phyloP scores from a whole-genome alignment of 176 grass and related monocot species.

The Oryza meyeriana region DNA sequence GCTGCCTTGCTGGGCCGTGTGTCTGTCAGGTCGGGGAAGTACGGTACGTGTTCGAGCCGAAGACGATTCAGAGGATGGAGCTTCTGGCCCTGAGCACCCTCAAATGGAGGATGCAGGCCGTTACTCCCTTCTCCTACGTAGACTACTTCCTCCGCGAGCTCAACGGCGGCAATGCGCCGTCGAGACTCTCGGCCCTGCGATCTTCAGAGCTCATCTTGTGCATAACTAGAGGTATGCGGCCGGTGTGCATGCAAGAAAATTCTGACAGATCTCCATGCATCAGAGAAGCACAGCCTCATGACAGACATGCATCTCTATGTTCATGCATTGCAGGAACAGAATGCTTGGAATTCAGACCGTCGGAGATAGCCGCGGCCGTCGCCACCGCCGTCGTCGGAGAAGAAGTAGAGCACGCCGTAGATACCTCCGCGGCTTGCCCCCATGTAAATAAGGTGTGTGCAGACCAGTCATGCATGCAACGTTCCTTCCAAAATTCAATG shows the following conservation, averaged over 20 bases:
- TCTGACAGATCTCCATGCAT: neutral
- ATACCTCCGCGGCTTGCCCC: conserved; percentile 45
- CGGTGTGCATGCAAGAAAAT: neutral
- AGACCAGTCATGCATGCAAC: neutral
- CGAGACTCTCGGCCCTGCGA: conserved; percentile 22
- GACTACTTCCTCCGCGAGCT: conserved; percentile 86
- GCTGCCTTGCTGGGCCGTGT: neutral
- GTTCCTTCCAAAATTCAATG: neutral
- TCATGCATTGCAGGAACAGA: conserved; percentile 44
- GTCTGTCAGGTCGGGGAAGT: conserved; percentile 52
- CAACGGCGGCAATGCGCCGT: conserved; percentile 42
- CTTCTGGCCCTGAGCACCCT: conserved; percentile 84
- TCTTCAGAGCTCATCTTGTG: conserved; percentile 52
- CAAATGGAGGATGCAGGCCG: conserved; percentile 95
- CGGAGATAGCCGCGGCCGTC: conserved; percentile 72
- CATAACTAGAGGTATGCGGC: conserved; percentile 52
- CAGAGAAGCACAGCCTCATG: neutral
- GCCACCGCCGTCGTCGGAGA: conserved; percentile 49
- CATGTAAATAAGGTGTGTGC: conserved; percentile 72
- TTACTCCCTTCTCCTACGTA: conserved; percentile 92
- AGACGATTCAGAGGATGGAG: conserved; percentile 95
- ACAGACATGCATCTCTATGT: neutral
- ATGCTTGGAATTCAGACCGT: conserved; percentile 70
- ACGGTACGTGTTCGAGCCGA: conserved; percentile 86
- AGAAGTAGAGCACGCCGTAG: conserved; percentile 36